phyloP scores from a whole-genome alignment of 2,329 filamentous ascomycete genomes.

The Colletotrichum shisoi region DNA sequence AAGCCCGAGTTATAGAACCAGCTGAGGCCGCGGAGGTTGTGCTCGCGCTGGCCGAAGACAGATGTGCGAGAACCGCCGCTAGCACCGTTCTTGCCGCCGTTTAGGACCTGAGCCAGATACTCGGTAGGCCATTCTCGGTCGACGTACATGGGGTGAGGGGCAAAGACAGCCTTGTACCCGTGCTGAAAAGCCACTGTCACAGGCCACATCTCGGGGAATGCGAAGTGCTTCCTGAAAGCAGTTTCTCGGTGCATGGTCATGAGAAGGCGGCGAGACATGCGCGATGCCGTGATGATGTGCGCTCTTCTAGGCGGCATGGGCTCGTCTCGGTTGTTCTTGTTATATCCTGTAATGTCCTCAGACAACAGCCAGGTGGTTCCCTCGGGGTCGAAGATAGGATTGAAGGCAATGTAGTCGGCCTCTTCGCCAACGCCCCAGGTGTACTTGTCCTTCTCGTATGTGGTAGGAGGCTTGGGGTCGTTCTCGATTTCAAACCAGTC shows the following conservation, averaged over 20 bases:
- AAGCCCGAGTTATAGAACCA: conserved; percentile 95
- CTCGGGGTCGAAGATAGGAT: conserved; percentile 89
- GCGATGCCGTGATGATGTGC: conserved; percentile 86
- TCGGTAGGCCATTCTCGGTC: conserved; percentile 85
- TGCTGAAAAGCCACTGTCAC: conserved; percentile 87
- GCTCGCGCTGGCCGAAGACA: conserved; percentile 83
- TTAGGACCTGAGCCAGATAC: conserved; percentile 81
- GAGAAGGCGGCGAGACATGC: conserved; percentile 81
- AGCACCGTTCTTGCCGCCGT: conserved; percentile 77
- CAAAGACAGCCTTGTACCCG: conserved; percentile 90
- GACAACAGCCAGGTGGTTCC: conserved; percentile 83
- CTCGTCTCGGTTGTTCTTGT: conserved; percentile 65
- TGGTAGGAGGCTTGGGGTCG: conserved; percentile 76
- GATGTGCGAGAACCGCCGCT: conserved; percentile 76
- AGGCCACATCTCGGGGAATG: conserved; percentile 97
- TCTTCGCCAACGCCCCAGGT: conserved; percentile 89
- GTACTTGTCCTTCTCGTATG: conserved; percentile 81
- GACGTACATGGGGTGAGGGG: conserved; percentile 86
- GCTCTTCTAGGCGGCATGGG: conserved; percentile 74
- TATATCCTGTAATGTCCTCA: conserved; percentile 86
- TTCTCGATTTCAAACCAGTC: conserved; percentile 77
- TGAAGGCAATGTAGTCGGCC: conserved; percentile 89
- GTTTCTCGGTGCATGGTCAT: conserved; percentile 92
- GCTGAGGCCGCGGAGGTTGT: conserved; percentile 84
- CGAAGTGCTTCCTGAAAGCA: conserved; percentile 81